Evolutionary conservation across 1,139 yeast species (phyloP).

Genomic region (Lodderomyces metapsilosis): DNA sequence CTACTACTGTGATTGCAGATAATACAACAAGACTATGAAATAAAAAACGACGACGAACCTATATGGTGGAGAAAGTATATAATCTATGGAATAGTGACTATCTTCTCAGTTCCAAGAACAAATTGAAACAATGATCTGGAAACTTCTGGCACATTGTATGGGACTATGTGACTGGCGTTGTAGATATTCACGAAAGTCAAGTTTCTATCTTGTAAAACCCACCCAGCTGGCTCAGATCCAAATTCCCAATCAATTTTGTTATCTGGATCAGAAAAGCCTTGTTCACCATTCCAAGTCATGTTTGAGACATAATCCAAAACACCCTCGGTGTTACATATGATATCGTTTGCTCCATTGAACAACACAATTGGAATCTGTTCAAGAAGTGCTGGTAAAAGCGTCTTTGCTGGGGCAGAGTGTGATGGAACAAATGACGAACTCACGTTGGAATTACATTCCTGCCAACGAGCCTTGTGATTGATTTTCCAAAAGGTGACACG

Average conservation of each 20-base stretch:
- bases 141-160: conserved; percentile 72
- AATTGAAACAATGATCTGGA: conserved; percentile 70
- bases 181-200: conserved; percentile 73
- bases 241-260: conserved; percentile 50
- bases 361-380: conserved; percentile 62
- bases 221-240: conserved; percentile 49
- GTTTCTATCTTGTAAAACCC: conserved; percentile 57
- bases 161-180: conserved; percentile 92
- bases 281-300: conserved; percentile 65
- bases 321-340: conserved; percentile 85
- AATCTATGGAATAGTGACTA: no score
- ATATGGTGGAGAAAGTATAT: conserved; percentile 37
- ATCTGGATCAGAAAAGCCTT: conserved; percentile 50
- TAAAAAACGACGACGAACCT: conserved; percentile 89
- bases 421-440: conserved; percentile 49
- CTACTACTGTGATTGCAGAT: conserved; percentile 80
- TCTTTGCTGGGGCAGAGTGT: conserved; percentile 58
- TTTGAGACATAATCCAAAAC: conserved; percentile 62
- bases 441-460: conserved; percentile 70
- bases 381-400: conserved; percentile 63
- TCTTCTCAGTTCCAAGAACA: not conserved
- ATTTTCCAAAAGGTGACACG: no score
- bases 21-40: conserved; percentile 48
- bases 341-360: conserved; percentile 85
- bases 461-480: conserved; percentile 52